Evolutionary conservation across 768 basidiomycete genomes (phyloP), one percentile per base, ranked within the genome.

Genomic region (Strobilomyces confusus): DNA sequence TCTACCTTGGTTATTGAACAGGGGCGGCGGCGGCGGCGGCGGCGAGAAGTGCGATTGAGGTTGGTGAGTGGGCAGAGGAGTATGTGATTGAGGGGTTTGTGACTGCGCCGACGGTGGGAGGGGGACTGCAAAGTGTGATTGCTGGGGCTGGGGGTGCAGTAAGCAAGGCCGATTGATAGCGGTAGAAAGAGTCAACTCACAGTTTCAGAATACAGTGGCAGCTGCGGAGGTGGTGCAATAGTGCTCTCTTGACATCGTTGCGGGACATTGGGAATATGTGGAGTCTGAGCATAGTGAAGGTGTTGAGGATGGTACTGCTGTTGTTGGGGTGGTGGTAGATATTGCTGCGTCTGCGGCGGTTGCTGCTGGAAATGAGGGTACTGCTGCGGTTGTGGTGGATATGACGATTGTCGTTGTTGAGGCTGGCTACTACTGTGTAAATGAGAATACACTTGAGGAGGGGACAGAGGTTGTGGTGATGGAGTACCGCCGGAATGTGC

Each of bases 11-110:
- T 25, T 49, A 47, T 52, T 15, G 36, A 56, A 44, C 8, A 49
- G 51, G 0, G 46, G 60, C 2, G 56, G 60, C 1, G 56, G 60
- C 0, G 56, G 63, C 1, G 61, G 57, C 0, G 60, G 61, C 0
- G 63, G 63, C 19, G 59, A 49, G 42, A 68, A 54, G 48, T 59
- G 48, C 25, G 62, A 57, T 32, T 60, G 61, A 5, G 58, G 44
- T 0, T 63, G 69, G 49, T 52, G 63, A 49, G 51, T 52, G 56
- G 38, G 47, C 45, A 62, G 66, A 32, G 59, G 47, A 2, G 47
- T 20, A 46, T 53, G 25, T 29, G 54, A 49, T 14, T 55, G 52
- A 11, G 57, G 58, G 9, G 54, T 55, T 46, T 56, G 64, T 12
- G 52, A 32, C 19, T 52, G 62, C 37, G 53, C 22, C 2, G 36